phyloP scores from a whole-genome alignment of 441 rosid genomes.

The Populus hybrid region DNA sequence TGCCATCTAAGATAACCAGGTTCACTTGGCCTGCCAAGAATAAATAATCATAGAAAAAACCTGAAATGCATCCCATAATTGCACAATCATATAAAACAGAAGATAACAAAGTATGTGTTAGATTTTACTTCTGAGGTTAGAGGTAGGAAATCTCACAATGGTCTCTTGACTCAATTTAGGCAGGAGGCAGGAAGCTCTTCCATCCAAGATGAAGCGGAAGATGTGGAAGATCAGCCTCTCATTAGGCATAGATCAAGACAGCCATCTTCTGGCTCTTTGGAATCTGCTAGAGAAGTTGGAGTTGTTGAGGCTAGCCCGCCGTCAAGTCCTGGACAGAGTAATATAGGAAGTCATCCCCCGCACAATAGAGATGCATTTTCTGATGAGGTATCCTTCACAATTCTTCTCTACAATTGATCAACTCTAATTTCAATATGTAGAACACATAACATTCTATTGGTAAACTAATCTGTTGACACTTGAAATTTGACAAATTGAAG shows the following conservation, averaged over 20 bases:
- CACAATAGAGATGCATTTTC: constrained; percentile 51
- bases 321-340: constrained; percentile 47
- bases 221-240: constrained; percentile 72
- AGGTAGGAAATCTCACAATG: background rate
- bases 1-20: background rate
- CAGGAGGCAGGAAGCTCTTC: constrained; percentile 59
- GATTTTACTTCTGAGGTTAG: background rate
- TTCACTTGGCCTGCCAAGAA: background rate
- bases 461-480: constrained; percentile 20
- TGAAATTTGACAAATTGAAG: constrained; percentile 35
- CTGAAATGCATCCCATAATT: background rate
- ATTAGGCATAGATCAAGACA: constrained; percentile 67
- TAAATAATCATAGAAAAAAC: background rate
- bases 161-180: constrained; percentile 35
- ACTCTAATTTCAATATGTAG: background rate
- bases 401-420: background rate
- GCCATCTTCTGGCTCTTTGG: constrained; percentile 41
- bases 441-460: background rate
- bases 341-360: constrained; percentile 30
- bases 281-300: constrained; percentile 43
- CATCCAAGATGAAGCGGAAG: constrained; percentile 65
- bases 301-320: constrained; percentile 45
- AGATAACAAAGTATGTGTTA: background rate
- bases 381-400: constrained; percentile 46
- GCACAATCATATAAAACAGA: background rate